Conservation (phyloP, 345 rosid species). For the Pseudoturritis turrita region DNA sequence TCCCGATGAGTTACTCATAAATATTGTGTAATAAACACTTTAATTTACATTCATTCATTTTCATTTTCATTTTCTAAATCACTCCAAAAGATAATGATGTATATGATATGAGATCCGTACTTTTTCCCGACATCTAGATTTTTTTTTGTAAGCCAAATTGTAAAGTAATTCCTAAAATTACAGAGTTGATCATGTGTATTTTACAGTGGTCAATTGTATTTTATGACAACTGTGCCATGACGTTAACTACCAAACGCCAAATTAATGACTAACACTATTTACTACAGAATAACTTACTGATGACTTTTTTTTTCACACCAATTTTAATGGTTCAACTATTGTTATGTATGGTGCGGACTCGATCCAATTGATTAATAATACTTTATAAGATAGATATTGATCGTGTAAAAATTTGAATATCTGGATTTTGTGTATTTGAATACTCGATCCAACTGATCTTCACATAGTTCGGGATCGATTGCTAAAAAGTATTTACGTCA, state of each 20-base stretch:
- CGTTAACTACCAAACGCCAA: background rate
- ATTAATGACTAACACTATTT: background rate
- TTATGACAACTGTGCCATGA: background rate
- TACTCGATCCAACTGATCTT: too few relatives aligned
- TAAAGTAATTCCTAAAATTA: background rate
- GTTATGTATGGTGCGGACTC: background rate
- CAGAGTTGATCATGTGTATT: background rate
- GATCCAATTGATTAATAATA: background rate
- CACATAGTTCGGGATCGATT: too few relatives aligned
- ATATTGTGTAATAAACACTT: slow-evolving; percentile 18
- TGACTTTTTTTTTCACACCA: background rate
- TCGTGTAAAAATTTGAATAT: too few relatives aligned
- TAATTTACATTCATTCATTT: slow-evolving; percentile 1
- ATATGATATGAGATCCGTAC: slow-evolving; percentile 19
- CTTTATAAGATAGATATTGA: too few relatives aligned
- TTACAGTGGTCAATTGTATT: background rate
- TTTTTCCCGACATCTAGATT: background rate
- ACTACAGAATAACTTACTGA: background rate
- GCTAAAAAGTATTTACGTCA: too few relatives aligned
- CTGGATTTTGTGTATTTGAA: too few relatives aligned
- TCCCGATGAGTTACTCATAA: slow-evolving; percentile 33
- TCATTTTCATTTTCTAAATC: slow-evolving; percentile 4
- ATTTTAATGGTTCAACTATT: background rate
- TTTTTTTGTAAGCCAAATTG: background rate
- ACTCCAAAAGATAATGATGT: slow-evolving; percentile 18